phyloP scores from a whole-genome alignment of 257 asterid genomes.

The Euphrasia confusa region DNA sequence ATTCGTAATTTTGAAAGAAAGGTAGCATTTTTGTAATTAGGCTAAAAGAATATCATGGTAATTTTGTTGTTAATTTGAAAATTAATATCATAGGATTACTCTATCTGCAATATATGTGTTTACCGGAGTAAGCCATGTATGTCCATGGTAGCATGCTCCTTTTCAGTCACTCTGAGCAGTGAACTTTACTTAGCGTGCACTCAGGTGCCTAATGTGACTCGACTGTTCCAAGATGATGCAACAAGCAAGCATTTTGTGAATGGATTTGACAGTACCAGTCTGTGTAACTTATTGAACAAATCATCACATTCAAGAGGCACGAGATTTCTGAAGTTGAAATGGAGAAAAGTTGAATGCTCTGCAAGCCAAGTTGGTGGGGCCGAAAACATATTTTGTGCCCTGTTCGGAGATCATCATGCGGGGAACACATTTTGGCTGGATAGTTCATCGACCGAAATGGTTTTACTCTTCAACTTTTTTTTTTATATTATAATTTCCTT shows the following conservation, averaged over 20 bases:
- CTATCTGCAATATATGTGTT: neutral
- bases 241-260: conserved; percentile 43
- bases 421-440: conserved; percentile 91
- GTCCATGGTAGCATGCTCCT: conserved; percentile 21
- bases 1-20: neutral
- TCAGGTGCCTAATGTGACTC: conserved; percentile 70
- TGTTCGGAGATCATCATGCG: conserved; percentile 60
- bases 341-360: conserved; percentile 64
- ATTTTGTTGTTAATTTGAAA: no score
- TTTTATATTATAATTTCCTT: conserved; percentile 7
- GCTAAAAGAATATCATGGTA: neutral
- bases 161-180: conserved; percentile 72
- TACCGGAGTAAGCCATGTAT: conserved; percentile 12
- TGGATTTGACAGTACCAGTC: conserved; percentile 36
- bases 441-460: conserved; percentile 93
- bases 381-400: conserved; percentile 49
- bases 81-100: neutral
- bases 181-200: conserved; percentile 82
- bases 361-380: conserved; percentile 81
- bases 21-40: neutral
- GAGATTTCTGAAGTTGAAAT: conserved; percentile 61
- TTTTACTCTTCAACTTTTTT: conserved; percentile 26
- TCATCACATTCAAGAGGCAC: conserved; percentile 36
- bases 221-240: conserved; percentile 45
- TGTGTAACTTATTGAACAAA: conserved; percentile 28